phyloP scores from a whole-genome alignment of 2,329 filamentous ascomycete genomes.

The Hypoxylon sp. region DNA sequence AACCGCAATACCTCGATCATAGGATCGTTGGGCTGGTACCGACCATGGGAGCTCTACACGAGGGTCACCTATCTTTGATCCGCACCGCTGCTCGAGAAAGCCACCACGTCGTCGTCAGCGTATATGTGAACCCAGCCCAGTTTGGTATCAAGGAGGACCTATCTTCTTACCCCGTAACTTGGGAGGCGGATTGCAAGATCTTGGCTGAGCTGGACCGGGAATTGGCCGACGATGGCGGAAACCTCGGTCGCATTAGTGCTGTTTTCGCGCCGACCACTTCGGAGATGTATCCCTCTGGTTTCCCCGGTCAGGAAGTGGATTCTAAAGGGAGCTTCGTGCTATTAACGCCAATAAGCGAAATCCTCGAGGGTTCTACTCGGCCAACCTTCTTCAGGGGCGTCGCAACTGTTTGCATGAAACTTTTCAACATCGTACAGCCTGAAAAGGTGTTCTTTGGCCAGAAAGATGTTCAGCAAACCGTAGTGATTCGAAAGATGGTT shows the following conservation, averaged over 20 bases:
- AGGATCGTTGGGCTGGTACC: constrained; percentile 87
- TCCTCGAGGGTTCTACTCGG: constrained; percentile 84
- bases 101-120: constrained; percentile 85
- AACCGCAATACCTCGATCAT: constrained; percentile 69
- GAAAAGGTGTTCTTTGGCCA: constrained; percentile 92
- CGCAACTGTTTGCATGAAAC: constrained; percentile 94
- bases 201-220: constrained; percentile 75
- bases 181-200: constrained; percentile 76
- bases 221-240: constrained; percentile 67
- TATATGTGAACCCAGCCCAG: constrained; percentile 97
- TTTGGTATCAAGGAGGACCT: constrained; percentile 92
- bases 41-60: constrained; percentile 97
- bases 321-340: constrained; percentile 90
- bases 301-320: constrained; percentile 73
- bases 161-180: constrained; percentile 87
- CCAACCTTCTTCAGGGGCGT: constrained; percentile 98
- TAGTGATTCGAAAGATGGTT: constrained; percentile 87
- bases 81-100: constrained; percentile 84
- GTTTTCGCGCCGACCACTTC: constrained; percentile 85
- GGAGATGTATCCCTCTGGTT: constrained; percentile 89
- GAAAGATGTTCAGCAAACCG: constrained; percentile 96
- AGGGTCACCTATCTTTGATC: constrained; percentile 86
- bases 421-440: constrained; percentile 83
- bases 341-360: constrained; percentile 82
- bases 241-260: constrained; percentile 76